phyloP scores from a whole-genome alignment of 345 rosid genomes.

The Kandelia obovata region DNA sequence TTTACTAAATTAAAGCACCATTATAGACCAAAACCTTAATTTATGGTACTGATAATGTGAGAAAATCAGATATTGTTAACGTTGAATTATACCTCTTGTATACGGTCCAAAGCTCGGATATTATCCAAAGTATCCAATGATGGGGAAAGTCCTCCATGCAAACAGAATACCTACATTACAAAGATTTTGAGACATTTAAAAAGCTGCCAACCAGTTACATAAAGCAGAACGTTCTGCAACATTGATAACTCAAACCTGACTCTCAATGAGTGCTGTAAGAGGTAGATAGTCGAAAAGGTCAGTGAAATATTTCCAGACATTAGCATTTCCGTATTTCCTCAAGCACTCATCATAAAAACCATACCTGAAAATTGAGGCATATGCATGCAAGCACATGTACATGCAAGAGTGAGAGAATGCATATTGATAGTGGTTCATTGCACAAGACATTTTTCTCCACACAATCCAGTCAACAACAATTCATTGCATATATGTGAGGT shows the following conservation, averaged over 20 bases:
- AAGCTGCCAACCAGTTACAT: neutral
- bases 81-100: constrained; percentile 60
- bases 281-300: constrained; percentile 92
- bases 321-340: constrained; percentile 95
- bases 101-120: constrained; percentile 89
- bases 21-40: neutral
- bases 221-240: constrained; percentile 3
- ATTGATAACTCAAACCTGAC: constrained; percentile 56
- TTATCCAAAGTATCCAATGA: constrained; percentile 92
- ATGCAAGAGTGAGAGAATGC: no score
- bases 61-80: neutral
- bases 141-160: constrained; percentile 95
- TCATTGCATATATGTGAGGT: no score
- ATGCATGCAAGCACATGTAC: neutral
- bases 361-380: constrained; percentile 46
- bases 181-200: constrained; percentile 9
- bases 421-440: neutral
- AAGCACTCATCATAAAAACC: constrained; percentile 93
- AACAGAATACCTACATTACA: constrained; percentile 66
- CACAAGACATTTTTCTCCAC: neutral
- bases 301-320: constrained; percentile 91
- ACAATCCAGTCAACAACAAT: no score
- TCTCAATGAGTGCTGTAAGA: constrained; percentile 89
- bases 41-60: neutral
- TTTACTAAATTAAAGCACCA: neutral